Conservation (phyloP, 2,329 filamentous ascomycete genomes). For the Pseudofabraea citricarpa region DNA sequence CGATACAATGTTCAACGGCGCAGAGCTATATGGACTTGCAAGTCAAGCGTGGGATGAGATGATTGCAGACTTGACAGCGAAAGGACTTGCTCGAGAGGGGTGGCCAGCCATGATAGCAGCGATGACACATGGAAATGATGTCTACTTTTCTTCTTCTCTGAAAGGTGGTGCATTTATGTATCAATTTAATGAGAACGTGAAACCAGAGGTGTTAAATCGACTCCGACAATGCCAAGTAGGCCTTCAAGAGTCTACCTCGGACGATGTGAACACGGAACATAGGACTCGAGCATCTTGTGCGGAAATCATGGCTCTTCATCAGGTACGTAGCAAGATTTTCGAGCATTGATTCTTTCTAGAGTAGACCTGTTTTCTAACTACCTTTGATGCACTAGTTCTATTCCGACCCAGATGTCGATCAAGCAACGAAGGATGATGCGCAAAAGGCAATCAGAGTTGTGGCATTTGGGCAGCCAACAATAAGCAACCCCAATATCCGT, state of each 20-base stretch:
- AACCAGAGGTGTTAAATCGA: background rate
- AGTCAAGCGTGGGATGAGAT: background rate
- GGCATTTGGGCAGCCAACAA: too few species aligned
- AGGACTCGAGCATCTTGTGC: background rate
- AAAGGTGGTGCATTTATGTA: background rate
- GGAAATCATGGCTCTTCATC: background rate
- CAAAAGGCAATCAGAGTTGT: background rate
- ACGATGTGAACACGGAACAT: background rate
- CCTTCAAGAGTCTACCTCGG: too few species aligned
- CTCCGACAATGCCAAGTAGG: background rate
- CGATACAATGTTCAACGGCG: background rate
- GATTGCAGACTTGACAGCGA: background rate
- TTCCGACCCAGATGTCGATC: background rate
- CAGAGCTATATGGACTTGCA: background rate
- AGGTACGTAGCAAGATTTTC: too few species aligned
- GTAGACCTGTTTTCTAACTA: background rate
- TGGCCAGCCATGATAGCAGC: background rate
- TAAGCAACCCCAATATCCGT: too few species aligned
- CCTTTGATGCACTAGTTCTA: background rate
- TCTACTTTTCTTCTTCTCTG: background rate
- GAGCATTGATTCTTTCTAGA: too few species aligned
- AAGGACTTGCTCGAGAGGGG: too few species aligned
- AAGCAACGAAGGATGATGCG: background rate
- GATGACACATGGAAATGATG: background rate
- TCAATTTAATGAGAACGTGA: background rate